A percentile compares a stretch with the other conserved stretches of the same genome.
Conservation (phyloP, 768 basidiomycete genomes). For the Naematelia encephala region DNA sequence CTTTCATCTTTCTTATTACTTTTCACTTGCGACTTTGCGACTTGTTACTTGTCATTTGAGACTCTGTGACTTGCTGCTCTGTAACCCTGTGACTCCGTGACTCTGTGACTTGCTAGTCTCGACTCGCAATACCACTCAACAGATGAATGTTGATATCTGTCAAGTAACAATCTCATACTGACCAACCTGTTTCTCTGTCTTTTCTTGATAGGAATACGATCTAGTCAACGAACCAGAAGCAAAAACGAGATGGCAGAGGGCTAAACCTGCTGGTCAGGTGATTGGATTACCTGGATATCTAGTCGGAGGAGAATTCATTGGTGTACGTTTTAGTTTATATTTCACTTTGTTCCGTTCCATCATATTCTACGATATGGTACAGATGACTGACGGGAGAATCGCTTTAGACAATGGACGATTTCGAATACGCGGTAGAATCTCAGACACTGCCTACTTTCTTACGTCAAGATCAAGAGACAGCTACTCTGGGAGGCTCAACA, state of each 20-base stretch:
- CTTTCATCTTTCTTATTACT: background rate
- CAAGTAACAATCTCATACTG: no score
- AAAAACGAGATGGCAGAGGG: constrained; percentile 43
- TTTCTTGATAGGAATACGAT: constrained; percentile 38
- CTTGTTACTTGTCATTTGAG: background rate
- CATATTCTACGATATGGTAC: background rate
- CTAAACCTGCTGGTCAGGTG: constrained; percentile 37
- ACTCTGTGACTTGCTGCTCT: background rate
- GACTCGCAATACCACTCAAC: no score
- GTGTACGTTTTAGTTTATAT: constrained; percentile 26
- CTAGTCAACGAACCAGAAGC: constrained; percentile 42
- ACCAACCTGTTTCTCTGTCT: no score
- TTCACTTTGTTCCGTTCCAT: background rate
- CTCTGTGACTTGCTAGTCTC: no score
- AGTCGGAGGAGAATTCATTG: constrained; percentile 47
- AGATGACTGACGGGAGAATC: background rate
- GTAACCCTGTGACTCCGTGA: no score
- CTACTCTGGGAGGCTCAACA: background rate
- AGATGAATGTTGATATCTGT: no score
- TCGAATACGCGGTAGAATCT: constrained; percentile 43
- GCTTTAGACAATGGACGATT: constrained; percentile 45
- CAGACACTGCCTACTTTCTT: constrained; percentile 33
- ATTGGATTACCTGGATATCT: constrained; percentile 44
- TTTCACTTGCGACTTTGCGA: background rate
- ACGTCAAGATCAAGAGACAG: constrained; percentile 36